A percentile compares a stretch with the other conserved stretches of the same genome.
Conservation (phyloP, 805 yeast species). For the Sungouiozyma ichnusensis region DNA sequence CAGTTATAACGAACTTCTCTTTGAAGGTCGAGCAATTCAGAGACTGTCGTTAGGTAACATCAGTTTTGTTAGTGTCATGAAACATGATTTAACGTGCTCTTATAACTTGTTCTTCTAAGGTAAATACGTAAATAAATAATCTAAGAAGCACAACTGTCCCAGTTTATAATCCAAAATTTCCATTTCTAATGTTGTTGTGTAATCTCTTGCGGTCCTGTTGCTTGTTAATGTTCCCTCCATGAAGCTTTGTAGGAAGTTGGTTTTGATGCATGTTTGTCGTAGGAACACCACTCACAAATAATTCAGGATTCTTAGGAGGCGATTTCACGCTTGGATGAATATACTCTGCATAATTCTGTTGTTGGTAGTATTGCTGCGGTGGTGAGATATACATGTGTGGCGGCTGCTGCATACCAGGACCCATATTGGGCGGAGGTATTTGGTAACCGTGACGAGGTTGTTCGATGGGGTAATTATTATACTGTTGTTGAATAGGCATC, state of each 20-base stretch:
- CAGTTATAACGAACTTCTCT: too few species aligned
- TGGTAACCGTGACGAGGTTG: neutral
- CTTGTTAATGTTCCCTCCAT: conserved; percentile 31
- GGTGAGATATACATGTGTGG: conserved; percentile 25
- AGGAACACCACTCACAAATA: conserved; percentile 4
- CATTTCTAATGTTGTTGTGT: conserved; percentile 54
- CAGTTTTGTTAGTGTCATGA: too few species aligned
- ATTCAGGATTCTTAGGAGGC: conserved; percentile 4
- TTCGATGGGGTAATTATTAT: neutral
- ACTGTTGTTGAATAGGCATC: neutral
- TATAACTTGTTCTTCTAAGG: too few species aligned
- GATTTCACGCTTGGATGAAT: conserved; percentile 1
- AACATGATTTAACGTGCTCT: too few species aligned
- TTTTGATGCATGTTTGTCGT: conserved; percentile 6
- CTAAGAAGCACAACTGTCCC: too few species aligned
- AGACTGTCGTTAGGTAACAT: too few species aligned
- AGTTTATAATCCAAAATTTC: conserved; percentile 53
- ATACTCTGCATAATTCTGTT: conserved; percentile 4
- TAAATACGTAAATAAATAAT: too few species aligned
- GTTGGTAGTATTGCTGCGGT: conserved; percentile 2
- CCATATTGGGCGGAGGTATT: neutral
- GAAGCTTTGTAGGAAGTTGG: conserved; percentile 33
- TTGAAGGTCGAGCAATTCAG: too few species aligned
- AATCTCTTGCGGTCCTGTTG: conserved; percentile 44
- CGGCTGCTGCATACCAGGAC: conserved; percentile 30